These are phyloP conservation scores for Leccinum pellstonianum DNA, from an alignment of 768 basidiomycete species.

Conservation along the genomic window DNA sequence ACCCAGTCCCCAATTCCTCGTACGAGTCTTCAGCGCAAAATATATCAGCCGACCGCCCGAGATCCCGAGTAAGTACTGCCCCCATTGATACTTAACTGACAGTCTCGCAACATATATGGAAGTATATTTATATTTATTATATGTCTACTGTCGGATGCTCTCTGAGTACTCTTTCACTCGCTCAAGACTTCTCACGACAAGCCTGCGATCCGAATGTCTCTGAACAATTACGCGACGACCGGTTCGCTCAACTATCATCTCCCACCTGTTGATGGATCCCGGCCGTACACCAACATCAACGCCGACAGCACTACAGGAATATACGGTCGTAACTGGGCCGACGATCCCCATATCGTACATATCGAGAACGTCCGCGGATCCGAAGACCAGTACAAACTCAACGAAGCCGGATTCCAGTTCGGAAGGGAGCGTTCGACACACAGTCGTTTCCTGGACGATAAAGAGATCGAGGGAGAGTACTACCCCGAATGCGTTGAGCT, in stretches of 20 bases:
- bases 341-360: conserved; percentile 12
- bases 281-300: conserved; percentile 19
- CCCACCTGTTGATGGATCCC: conserved; percentile 22
- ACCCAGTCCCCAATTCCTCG: not conserved
- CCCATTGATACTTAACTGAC: not conserved
- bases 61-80: not conserved
- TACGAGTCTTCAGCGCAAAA: not conserved
- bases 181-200: conserved; percentile 16
- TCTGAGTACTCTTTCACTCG: conserved; percentile 19
- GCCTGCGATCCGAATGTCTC: conserved; percentile 6
- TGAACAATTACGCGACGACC: conserved; percentile 18
- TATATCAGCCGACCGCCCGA: not conserved
- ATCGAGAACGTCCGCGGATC: conserved; percentile 37
- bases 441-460: conserved; percentile 34
- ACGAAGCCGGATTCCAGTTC: conserved; percentile 38
- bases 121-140: conserved; percentile 27
- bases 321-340: conserved; percentile 22
- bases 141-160: conserved; percentile 4
- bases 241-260: conserved; percentile 19
- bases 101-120: too few species aligned
- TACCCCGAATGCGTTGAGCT: conserved; percentile 39
- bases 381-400: conserved; percentile 33
- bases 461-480: conserved; percentile 38
- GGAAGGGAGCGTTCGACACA: conserved; percentile 25
- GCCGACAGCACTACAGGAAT: conserved; percentile 15